Evolutionary conservation across 768 basidiomycete species (phyloP), one percentile per base, ranked within the genome.

Genomic region (Agrocybe praecox): DNA sequence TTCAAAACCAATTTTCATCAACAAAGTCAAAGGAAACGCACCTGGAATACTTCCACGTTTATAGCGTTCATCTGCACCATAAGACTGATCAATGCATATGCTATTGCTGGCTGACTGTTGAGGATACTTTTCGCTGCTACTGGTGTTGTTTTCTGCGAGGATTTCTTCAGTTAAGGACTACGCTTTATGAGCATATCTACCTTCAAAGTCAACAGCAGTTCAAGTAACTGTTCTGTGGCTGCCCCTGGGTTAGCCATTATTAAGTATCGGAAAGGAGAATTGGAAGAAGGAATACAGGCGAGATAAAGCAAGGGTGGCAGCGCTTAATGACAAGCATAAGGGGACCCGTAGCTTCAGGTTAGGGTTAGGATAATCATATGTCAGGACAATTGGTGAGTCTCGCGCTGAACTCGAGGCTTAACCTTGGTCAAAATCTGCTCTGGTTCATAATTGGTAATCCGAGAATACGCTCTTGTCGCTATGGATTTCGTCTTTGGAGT

Each of bases 41-140:
- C 90, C 76, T 90, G 88, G 61, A 91, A 84, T 7, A 90, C 88
- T 45, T 90, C 86, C 47, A 89, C 77, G 49, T 90, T 84, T 34
- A 92, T 78, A 0, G 87, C 88, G 55, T 87, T 85, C 73, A 92
- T 84, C 54, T 83, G 84, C 19, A 90, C 89, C 89, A 92, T 90
- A 34, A 91, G 81, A 0, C 81, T 80, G 56, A 92, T 88, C 0
- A 92, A 74, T 1, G 87, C 88, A 69, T 90, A 91, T 0, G 89
- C 85, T 54, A 92, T 90, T 51, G 86, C 85, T 0, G 90, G 90
- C 58, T 89, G 88, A 15, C 79, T 77, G 61, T 88, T 87, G 43
- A 92, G 76, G 63, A 92, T 89, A 29, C 78, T 75, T 18, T 82
- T 78, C 2, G 89, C 89, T 24, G 88, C 85, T 22, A 81, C 80